Conservation (phyloP, 2,329 filamentous ascomycete species). For the Fusarium cyanostomum region DNA sequence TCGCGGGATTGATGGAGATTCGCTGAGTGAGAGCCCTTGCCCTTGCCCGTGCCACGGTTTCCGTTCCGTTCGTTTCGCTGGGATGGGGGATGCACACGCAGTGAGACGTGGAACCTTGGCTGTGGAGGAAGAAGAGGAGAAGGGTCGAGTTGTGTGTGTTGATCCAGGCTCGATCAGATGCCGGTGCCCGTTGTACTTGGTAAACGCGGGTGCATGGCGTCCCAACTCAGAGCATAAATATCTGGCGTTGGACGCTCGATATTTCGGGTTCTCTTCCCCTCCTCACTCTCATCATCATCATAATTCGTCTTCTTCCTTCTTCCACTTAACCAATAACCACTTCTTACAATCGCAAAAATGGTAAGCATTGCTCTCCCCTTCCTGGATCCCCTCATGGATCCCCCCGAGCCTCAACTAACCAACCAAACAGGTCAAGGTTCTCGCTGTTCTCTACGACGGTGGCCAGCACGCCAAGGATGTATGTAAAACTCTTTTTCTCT, state of each 20-base stretch:
- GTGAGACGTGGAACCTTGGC: conserved; percentile 37
- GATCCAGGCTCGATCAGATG: conserved; percentile 26
- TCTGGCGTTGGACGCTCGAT: conserved; percentile 31
- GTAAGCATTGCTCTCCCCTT: conserved; percentile 30
- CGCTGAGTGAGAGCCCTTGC: conserved; percentile 25
- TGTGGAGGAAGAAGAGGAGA: conserved; percentile 6
- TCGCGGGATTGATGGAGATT: conserved; percentile 43
- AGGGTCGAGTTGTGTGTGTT: neutral
- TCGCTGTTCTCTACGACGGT: conserved; percentile 93
- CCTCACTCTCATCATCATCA: conserved; percentile 35
- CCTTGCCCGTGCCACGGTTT: conserved; percentile 28
- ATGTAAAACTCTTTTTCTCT: conserved; percentile 43
- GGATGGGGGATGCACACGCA: neutral
- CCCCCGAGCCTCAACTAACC: conserved; percentile 33
- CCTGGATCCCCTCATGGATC: conserved; percentile 1
- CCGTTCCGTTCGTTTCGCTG: conserved; percentile 21
- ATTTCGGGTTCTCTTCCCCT: conserved; percentile 16
- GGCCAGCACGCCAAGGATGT: conserved; percentile 88
- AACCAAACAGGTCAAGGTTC: conserved; percentile 83
- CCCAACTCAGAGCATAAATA: conserved; percentile 41
- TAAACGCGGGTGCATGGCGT: conserved; percentile 24
- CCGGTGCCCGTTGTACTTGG: conserved; percentile 22
- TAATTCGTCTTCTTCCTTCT: conserved; percentile 28
- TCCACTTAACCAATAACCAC: conserved; percentile 24
- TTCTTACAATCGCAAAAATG: conserved; percentile 42